A percentile compares a stretch with the other conserved stretches of the same genome.
phyloP scores from a whole-genome alignment of 345 rosid species.

The Arabidopsis arenosa region DNA sequence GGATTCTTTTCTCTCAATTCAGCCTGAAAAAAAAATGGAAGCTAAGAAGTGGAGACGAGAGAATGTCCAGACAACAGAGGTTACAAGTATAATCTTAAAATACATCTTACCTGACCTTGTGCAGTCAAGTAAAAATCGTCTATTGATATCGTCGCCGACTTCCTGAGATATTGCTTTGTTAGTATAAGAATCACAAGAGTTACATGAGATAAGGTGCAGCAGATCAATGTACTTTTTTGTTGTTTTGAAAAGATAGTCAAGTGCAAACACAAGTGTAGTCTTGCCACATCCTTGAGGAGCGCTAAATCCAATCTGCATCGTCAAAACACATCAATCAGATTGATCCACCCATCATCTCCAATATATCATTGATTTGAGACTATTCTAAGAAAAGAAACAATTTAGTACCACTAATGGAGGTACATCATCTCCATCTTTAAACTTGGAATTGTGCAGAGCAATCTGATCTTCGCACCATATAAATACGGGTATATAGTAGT shows the following conservation, averaged over 20 bases:
- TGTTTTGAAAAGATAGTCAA: constrained; percentile 74
- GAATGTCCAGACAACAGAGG: constrained; percentile 17
- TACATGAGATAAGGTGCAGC: not conserved
- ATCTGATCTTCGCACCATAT: constrained; percentile 93
- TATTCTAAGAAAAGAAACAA: not conserved
- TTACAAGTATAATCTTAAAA: constrained; percentile 24
- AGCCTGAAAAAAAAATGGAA: constrained; percentile 50
- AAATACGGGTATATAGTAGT: constrained; percentile 92
- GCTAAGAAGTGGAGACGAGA: constrained; percentile 4
- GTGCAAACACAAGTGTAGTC: constrained; percentile 97
- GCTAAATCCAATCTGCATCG: constrained; percentile 89
- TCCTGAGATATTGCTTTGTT: constrained; percentile 55
- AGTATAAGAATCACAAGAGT: constrained; percentile 4
- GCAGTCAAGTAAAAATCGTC: constrained; percentile 96
- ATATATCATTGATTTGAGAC: not conserved
- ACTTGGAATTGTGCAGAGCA: constrained; percentile 65
- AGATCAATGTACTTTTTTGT: constrained; percentile 67
- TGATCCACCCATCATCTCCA: not conserved
- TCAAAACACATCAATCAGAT: constrained; percentile 14
- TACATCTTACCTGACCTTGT: constrained; percentile 69
- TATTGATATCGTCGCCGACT: constrained; percentile 80
- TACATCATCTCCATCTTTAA: constrained; percentile 68
- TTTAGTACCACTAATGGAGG: constrained; percentile 89
- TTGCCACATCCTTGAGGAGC: constrained; percentile 99
- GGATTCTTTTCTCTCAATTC: constrained; percentile 71